A percentile compares a stretch with the other conserved stretches of the same genome.
These are phyloP conservation scores for Mucor saturninus DNA, from an alignment of 371 early-diverging fungal genomes.

Conservation along the genomic window DNA sequence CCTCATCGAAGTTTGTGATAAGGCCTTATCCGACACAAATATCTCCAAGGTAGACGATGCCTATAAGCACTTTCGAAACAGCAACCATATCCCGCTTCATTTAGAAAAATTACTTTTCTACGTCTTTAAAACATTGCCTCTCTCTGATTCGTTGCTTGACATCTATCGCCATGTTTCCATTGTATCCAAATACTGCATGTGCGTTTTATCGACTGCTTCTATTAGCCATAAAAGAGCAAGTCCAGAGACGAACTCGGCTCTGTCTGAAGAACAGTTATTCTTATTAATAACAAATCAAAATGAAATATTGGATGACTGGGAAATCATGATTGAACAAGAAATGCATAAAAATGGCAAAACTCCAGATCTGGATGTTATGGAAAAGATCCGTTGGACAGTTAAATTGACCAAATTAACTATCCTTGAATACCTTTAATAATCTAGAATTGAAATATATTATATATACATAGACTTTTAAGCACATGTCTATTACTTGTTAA, in stretches of 20 bases:
- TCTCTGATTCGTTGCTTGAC: neutral
- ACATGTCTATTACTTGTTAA: neutral
- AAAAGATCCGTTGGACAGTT: slow-evolving; percentile 28
- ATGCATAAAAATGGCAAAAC: neutral
- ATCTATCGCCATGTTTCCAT: slow-evolving; percentile 24
- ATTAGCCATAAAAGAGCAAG: slow-evolving; percentile 15
- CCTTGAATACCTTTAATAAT: slow-evolving; percentile 19
- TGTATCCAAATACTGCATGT: slow-evolving; percentile 28
- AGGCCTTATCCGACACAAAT: slow-evolving; percentile 26
- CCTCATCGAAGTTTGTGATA: slow-evolving; percentile 16
- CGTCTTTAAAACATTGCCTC: slow-evolving; percentile 22
- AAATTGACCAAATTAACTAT: slow-evolving; percentile 24
- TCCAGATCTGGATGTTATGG: slow-evolving; percentile 3
- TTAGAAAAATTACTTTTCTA: slow-evolving; percentile 25
- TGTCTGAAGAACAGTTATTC: slow-evolving; percentile 13
- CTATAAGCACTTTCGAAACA: slow-evolving; percentile 5
- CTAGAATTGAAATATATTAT: neutral
- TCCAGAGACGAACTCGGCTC: slow-evolving; percentile 19
- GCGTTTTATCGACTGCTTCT: slow-evolving; percentile 17
- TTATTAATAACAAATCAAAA: slow-evolving; percentile 15
- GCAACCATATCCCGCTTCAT: slow-evolving; percentile 14
- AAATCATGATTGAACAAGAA: slow-evolving; percentile 11
- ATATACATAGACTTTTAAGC: neutral
- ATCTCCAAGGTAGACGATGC: neutral
- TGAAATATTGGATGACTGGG: slow-evolving; percentile 19